Conservation (phyloP, 495 filamentous ascomycete species). For the Penicillium robsamsonii region DNA sequence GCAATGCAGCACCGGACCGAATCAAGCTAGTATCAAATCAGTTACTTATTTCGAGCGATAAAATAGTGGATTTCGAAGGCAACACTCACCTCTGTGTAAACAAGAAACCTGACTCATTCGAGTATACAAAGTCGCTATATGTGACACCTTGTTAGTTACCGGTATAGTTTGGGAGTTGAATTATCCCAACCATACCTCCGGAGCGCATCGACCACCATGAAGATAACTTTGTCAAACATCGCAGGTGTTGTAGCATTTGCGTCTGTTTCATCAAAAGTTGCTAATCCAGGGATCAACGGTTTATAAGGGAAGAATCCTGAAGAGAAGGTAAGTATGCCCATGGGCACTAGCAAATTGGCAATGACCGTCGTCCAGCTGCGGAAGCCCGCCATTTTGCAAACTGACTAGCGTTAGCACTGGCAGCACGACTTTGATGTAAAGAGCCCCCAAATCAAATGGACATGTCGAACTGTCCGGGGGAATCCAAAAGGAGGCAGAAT, state of each 20-base stretch:
- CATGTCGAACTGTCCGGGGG: neutral
- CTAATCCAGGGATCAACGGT: conserved; percentile 80
- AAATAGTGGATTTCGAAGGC: neutral
- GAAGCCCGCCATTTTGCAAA: conserved; percentile 24
- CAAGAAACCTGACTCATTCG: conserved; percentile 71
- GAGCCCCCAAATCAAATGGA: neutral
- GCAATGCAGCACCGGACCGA: conserved; percentile 73
- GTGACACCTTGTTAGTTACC: conserved; percentile 15
- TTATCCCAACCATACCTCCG: conserved; percentile 60
- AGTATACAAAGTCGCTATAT: conserved; percentile 94
- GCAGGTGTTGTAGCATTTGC: conserved; percentile 42
- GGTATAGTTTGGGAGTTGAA: neutral
- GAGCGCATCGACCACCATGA: conserved; percentile 97
- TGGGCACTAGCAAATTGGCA: conserved; percentile 72
- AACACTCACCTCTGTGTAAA: conserved; percentile 79
- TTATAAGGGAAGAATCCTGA: conserved; percentile 98
- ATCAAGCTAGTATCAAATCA: conserved; percentile 64
- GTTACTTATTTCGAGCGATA: conserved; percentile 3
- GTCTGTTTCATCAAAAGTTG: conserved; percentile 54
- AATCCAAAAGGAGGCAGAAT: conserved; percentile 13
- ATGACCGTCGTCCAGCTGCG: conserved; percentile 33
- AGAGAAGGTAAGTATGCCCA: conserved; percentile 79
- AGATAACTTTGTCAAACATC: conserved; percentile 84
- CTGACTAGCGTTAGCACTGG: neutral
- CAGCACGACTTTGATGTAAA: neutral